phyloP scores from a whole-genome alignment of 768 basidiomycete species.

The Tricholoma sp. region DNA sequence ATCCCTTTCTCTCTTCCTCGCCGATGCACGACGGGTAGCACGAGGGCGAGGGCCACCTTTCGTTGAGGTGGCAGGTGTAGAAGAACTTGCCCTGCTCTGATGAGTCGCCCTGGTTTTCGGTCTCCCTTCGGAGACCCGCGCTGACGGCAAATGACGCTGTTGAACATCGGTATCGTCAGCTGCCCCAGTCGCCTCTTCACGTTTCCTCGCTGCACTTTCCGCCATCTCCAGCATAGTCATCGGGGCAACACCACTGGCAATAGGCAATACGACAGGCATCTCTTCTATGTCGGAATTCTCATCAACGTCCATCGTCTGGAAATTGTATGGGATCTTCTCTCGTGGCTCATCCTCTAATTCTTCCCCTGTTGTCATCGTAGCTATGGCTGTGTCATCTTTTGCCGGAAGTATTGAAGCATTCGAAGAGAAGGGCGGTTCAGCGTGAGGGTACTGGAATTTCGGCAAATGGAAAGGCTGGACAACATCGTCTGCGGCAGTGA shows the following conservation, averaged over 20 bases:
- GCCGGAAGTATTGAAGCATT: neutral
- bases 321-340: conserved; percentile 30
- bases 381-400: neutral
- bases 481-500: conserved; percentile 65
- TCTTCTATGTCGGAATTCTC: conserved; percentile 27
- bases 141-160: neutral
- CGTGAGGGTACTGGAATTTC: conserved; percentile 47
- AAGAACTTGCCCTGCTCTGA: neutral
- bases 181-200: neutral
- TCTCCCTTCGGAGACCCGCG: neutral
- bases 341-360: conserved; percentile 1
- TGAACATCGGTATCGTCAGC: conserved; percentile 2
- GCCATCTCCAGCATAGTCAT: conserved; percentile 67
- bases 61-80: conserved; percentile 5
- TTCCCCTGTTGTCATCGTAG: neutral
- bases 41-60: neutral
- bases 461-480: conserved; percentile 72
- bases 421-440: conserved; percentile 19
- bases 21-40: conserved; percentile 4
- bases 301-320: conserved; percentile 33
- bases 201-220: conserved; percentile 33
- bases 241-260: conserved; percentile 22
- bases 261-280: neutral
- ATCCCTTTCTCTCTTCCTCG: conserved; percentile 14
- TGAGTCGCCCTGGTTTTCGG: conserved; percentile 5